These are phyloP conservation scores for Talaromyces albobiverticillius DNA, from an alignment of 2,329 filamentous ascomycete species.

Conservation along the genomic window DNA sequence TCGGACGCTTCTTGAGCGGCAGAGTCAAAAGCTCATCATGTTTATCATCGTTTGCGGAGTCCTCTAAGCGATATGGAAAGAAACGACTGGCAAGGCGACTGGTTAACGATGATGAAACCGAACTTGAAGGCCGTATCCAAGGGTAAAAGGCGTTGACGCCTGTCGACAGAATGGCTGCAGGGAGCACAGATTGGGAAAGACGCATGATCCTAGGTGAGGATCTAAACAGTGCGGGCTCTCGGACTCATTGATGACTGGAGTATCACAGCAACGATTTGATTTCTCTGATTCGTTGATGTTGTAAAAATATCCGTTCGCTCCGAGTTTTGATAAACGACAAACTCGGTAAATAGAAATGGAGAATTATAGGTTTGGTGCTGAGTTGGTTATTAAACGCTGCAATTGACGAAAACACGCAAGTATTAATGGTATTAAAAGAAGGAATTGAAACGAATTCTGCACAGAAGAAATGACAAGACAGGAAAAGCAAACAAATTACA, in stretches of 20 bases:
- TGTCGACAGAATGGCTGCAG: constrained; percentile 29
- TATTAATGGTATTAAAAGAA: neutral
- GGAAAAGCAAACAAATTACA: neutral
- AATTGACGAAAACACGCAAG: neutral
- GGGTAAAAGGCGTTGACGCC: constrained; percentile 44
- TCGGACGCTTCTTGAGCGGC: constrained; percentile 36
- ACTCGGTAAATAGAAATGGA: neutral
- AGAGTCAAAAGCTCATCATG: constrained; percentile 25
- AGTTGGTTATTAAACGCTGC: neutral
- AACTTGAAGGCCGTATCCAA: constrained; percentile 27
- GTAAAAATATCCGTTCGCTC: neutral
- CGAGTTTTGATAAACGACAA: neutral
- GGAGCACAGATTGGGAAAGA: constrained; percentile 35
- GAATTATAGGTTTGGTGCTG: no score
- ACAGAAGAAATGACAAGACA: neutral
- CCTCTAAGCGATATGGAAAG: constrained; percentile 28
- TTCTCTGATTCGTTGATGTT: neutral
- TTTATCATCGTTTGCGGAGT: constrained; percentile 16
- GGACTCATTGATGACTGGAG: constrained; percentile 29
- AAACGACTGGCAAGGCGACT: constrained; percentile 30
- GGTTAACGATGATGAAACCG: constrained; percentile 15
- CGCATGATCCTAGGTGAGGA: constrained; percentile 30
- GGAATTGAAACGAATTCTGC: neutral
- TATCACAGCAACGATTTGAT: neutral
- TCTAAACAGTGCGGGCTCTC: constrained; percentile 6